Evolutionary conservation across 805 yeast species (phyloP).

Genomic region (Gaillardinia entomophila): DNA sequence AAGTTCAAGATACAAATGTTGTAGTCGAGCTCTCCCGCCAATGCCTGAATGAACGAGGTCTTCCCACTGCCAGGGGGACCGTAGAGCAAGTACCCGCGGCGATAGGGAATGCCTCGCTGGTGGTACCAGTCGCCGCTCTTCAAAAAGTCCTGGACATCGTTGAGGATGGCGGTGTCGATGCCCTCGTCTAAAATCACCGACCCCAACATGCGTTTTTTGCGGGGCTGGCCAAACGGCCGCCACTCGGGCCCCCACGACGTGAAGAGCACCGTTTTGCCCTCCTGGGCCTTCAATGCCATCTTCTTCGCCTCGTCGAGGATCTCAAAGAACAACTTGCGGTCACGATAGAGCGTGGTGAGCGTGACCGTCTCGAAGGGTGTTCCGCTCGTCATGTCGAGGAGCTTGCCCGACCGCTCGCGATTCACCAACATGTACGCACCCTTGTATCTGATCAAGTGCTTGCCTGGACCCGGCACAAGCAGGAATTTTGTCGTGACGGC

Average conservation of each 20-base stretch:
- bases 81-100: conserved; percentile 87
- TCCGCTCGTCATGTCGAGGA: conserved; percentile 85
- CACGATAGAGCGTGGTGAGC: conserved; percentile 81
- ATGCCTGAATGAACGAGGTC: conserved; percentile 90
- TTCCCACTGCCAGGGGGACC: conserved; percentile 99
- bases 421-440: conserved; percentile 86
- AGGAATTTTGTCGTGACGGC: conserved; percentile 81
- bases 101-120: conserved; percentile 93
- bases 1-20: conserved; percentile 90
- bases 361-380: conserved; percentile 96
- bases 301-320: conserved; percentile 78
- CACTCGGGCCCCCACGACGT: conserved; percentile 98
- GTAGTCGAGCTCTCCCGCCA: conserved; percentile 94
- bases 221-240: conserved; percentile 96
- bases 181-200: conserved; percentile 83
- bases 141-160: conserved; percentile 78
- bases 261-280: conserved; percentile 90
- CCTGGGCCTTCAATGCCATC: conserved; percentile 73
- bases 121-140: conserved; percentile 84
- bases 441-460: conserved; percentile 76
- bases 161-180: conserved; percentile 56
- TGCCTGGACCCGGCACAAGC: conserved; percentile 96
- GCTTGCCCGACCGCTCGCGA: conserved; percentile 84
- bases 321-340: conserved; percentile 62
- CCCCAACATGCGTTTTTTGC: conserved; percentile 76